A percentile compares a stretch with the other conserved stretches of the same genome.
phyloP scores from a whole-genome alignment of 2,329 filamentous ascomycete genomes.

The Sporothrix dimorphospora region DNA sequence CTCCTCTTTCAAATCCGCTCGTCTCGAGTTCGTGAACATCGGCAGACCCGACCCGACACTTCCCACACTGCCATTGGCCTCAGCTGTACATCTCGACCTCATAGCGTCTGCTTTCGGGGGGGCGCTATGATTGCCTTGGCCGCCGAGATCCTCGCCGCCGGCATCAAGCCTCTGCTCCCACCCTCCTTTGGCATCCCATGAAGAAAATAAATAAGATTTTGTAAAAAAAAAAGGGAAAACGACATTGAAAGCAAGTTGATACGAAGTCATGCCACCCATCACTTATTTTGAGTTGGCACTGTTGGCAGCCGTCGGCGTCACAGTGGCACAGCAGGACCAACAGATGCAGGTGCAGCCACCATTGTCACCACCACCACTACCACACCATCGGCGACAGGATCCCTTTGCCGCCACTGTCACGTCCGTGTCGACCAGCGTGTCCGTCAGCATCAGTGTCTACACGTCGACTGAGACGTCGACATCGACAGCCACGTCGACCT shows the following conservation, averaged over 20 bases:
- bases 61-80: too few relatives aligned
- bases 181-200: not conserved
- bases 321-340: conserved; percentile 8
- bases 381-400: conserved; percentile 6
- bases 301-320: not conserved
- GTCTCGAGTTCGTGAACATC: too few relatives aligned
- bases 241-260: not conserved
- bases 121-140: conserved; percentile 21
- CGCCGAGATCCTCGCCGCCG: conserved; percentile 13
- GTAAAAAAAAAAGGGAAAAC: not conserved
- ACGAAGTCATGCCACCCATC: not conserved
- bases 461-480: conserved; percentile 28
- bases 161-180: not conserved
- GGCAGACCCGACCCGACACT: too few relatives aligned
- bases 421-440: conserved; percentile 23
- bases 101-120: not conserved
- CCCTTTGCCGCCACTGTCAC: conserved; percentile 17
- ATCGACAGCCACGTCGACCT: conserved; percentile 18
- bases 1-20: too few relatives aligned
- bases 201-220: not conserved
- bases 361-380: not conserved
- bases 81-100: too few relatives aligned
- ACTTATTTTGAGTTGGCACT: not conserved
- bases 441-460: conserved; percentile 22
- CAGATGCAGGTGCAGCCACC: not conserved